A percentile compares a stretch with the other conserved stretches of the same genome.
Evolutionary conservation across 179 eudicot genomes (phyloP).

Genomic region (Beta corolliflora): DNA sequence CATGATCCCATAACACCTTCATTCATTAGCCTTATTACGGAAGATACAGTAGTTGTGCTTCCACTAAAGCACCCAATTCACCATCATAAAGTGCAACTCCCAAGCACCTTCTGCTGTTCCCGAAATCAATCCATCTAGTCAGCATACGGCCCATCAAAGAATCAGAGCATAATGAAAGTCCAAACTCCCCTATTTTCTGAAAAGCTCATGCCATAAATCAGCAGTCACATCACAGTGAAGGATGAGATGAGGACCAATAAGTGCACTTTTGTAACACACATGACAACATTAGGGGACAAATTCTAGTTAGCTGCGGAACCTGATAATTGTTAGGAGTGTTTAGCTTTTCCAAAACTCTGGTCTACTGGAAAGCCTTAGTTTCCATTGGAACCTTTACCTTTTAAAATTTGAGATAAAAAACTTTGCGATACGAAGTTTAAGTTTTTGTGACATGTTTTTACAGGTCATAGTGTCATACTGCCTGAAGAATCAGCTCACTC

Average conservation of each 20-base stretch:
- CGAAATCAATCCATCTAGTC: neutral
- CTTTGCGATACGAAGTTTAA: neutral
- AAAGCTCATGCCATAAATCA: neutral
- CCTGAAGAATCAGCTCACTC: neutral
- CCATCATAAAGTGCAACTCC: neutral
- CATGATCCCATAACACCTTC: neutral
- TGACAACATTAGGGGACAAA: neutral
- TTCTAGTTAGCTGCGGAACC: neutral
- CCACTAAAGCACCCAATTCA: slow-evolving; percentile 2
- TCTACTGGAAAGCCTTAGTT: neutral
- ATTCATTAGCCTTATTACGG: neutral
- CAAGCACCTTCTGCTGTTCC: neutral
- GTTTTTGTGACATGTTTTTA: neutral
- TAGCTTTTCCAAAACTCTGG: neutral
- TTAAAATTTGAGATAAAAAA: neutral
- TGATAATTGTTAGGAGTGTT: neutral
- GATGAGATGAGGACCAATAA: neutral
- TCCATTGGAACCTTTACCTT: neutral
- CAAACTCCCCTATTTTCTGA: neutral
- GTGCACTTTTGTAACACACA: neutral
- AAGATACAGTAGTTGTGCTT: neutral
- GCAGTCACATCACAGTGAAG: neutral
- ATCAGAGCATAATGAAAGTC: neutral
- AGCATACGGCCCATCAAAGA: neutral
- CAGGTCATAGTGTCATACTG: too few species aligned